These are phyloP conservation scores for Cronartium quercuum DNA, from an alignment of 1,284 basidiomycete genomes.

Conservation along the genomic window DNA sequence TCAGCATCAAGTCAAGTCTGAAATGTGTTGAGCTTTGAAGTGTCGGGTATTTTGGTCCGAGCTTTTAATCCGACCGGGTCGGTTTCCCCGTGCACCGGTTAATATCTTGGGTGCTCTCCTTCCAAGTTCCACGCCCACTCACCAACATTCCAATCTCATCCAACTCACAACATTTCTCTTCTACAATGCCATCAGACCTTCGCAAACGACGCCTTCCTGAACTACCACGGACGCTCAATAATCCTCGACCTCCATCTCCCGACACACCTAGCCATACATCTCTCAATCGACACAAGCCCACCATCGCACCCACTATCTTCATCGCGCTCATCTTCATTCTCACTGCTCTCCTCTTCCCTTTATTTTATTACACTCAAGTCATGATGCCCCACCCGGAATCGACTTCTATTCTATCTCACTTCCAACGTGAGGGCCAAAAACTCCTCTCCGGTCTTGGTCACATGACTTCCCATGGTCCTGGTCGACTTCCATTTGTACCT, in stretches of 20 bases:
- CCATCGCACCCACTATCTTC: constrained; percentile 32
- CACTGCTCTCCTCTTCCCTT: constrained; percentile 18
- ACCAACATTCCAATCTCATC: background rate
- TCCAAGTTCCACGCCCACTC: background rate
- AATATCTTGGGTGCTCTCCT: too few relatives aligned
- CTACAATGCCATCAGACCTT: constrained; percentile 16
- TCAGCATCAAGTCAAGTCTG: too few relatives aligned
- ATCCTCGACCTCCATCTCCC: constrained; percentile 9
- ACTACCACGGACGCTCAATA: constrained; percentile 2
- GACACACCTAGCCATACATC: constrained; percentile 9
- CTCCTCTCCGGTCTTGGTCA: constrained; percentile 28
- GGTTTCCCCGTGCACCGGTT: too few relatives aligned
- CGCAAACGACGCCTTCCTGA: constrained; percentile 2
- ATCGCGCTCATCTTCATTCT: constrained; percentile 9
- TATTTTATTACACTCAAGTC: constrained; percentile 36
- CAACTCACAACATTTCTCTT: background rate
- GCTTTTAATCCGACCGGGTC: too few relatives aligned
- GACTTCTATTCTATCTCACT: constrained; percentile 16
- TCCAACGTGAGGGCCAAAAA: constrained; percentile 19
- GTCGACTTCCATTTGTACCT: constrained; percentile 12
- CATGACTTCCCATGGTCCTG: background rate
- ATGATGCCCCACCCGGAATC: constrained; percentile 32
- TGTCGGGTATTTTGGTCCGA: too few relatives aligned
- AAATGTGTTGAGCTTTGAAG: too few relatives aligned
- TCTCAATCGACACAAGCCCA: constrained; percentile 18